phyloP scores from a whole-genome alignment of 352 stramenopile genomes.

The Aphanomyces euteiches region DNA sequence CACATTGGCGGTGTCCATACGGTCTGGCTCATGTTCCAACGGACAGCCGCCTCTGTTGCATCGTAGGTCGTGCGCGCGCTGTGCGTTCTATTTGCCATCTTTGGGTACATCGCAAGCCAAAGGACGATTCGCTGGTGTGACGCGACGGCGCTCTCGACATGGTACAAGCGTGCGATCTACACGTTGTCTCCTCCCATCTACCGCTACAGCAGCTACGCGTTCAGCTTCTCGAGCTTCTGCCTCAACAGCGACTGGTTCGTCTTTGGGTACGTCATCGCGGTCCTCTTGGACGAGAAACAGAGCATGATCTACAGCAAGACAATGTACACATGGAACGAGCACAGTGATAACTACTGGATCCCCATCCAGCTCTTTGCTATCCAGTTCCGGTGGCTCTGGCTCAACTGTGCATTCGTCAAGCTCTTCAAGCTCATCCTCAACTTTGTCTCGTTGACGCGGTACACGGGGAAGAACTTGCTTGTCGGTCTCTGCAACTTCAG shows the following conservation, averaged over 20 bases:
- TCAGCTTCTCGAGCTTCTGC: conserved; percentile 23
- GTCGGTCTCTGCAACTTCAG: conserved; percentile 28
- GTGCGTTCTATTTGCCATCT: conserved; percentile 2
- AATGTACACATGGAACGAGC: background rate
- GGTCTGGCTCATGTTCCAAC: conserved; percentile 3
- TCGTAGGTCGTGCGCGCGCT: background rate
- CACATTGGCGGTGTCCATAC: background rate
- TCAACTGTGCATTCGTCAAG: conserved; percentile 26
- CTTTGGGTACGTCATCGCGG: conserved; percentile 10
- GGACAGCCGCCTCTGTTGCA: background rate
- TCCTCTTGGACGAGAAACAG: conserved; percentile 19
- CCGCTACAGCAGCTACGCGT: conserved; percentile 2
- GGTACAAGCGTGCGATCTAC: conserved; percentile 7
- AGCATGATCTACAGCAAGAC: conserved; percentile 5
- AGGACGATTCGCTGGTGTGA: conserved; percentile 24
- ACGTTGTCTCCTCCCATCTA: conserved; percentile 23
- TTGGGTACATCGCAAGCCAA: conserved; percentile 12
- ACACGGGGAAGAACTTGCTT: conserved; percentile 8
- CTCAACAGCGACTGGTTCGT: conserved; percentile 28
- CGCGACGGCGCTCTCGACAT: background rate
- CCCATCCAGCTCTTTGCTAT: background rate
- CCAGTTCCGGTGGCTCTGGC: conserved; percentile 12
- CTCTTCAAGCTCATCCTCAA: background rate
- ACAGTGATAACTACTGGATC: background rate
- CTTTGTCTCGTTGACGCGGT: background rate